phyloP scores from a whole-genome alignment of 1,284 basidiomycete species.

The Schizopora paradoxa region DNA sequence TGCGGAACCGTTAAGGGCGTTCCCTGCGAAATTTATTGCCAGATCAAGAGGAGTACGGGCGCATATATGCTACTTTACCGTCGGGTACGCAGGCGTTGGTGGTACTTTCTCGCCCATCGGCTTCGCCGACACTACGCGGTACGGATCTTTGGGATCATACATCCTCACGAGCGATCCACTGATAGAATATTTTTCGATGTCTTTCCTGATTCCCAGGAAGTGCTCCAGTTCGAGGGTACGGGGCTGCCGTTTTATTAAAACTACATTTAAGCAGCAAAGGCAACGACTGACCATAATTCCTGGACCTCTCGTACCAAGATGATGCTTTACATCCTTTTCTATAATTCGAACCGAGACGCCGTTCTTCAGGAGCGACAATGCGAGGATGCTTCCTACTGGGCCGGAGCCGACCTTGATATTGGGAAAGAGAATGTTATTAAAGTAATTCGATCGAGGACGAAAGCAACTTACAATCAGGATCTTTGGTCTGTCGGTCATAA shows the following conservation, averaged over 20 bases:
- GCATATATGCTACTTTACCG: no score
- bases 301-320: slow-evolving; percentile 5
- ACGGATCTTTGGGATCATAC: slow-evolving; percentile 3
- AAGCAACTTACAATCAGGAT: slow-evolving; percentile 5
- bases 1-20: slow-evolving; percentile 16
- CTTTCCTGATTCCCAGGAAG: slow-evolving; percentile 8
- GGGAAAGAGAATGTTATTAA: not conserved
- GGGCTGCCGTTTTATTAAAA: not conserved
- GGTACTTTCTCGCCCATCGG: no score
- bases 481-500: no score
- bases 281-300: slow-evolving; percentile 7
- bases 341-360: slow-evolving; percentile 11
- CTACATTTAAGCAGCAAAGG: not conserved
- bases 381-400: slow-evolving; percentile 7
- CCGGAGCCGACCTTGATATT: slow-evolving; percentile 11
- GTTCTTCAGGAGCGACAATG: slow-evolving; percentile 10
- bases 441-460: not conserved
- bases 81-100: no score
- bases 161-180: not conserved
- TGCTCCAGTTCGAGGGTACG: slow-evolving; percentile 10
- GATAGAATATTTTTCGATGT: not conserved
- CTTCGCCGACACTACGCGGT: not conserved
- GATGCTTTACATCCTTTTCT: slow-evolving; percentile 10
- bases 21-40: no score
- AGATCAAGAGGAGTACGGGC: no score